Percentiles rank a stretch among this genome's conserved stretches.
These are phyloP conservation scores for Solanum gracilifrons DNA, from an alignment of 257 asterid genomes.

Conservation along the genomic window DNA sequence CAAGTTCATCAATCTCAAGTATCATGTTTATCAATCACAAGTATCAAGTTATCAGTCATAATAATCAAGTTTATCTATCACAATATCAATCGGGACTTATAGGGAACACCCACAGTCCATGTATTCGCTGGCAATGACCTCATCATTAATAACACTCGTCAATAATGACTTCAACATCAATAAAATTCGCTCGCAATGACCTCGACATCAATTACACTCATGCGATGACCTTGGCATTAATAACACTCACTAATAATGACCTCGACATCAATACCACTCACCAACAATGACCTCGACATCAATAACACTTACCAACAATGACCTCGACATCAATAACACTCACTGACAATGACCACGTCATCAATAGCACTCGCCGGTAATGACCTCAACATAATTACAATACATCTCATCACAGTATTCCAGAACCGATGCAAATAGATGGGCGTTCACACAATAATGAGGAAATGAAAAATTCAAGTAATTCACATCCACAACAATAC, in stretches of 20 bases:
- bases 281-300: background rate
- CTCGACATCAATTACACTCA: background rate
- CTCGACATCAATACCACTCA: background rate
- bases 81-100: background rate
- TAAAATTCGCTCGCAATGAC: background rate
- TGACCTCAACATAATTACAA: too few relatives aligned
- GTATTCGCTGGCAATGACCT: background rate
- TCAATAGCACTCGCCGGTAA: too few relatives aligned
- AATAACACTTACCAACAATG: too few relatives aligned
- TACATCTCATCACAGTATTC: too few relatives aligned
- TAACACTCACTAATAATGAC: background rate
- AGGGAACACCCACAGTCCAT: background rate
- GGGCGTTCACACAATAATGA: too few relatives aligned
- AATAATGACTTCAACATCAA: background rate
- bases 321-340: too few relatives aligned
- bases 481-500: too few relatives aligned
- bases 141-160: background rate
- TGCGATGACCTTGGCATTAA: background rate
- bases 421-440: too few relatives aligned
- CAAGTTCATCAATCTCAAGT: background rate
- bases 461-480: too few relatives aligned
- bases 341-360: too few relatives aligned
- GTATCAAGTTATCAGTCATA: background rate
- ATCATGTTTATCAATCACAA: too few relatives aligned
- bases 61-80: background rate